A percentile compares a stretch with the other conserved stretches of the same genome.
Evolutionary conservation across 805 yeast species (phyloP).

Genomic region (Wickerhamiella brachini): DNA sequence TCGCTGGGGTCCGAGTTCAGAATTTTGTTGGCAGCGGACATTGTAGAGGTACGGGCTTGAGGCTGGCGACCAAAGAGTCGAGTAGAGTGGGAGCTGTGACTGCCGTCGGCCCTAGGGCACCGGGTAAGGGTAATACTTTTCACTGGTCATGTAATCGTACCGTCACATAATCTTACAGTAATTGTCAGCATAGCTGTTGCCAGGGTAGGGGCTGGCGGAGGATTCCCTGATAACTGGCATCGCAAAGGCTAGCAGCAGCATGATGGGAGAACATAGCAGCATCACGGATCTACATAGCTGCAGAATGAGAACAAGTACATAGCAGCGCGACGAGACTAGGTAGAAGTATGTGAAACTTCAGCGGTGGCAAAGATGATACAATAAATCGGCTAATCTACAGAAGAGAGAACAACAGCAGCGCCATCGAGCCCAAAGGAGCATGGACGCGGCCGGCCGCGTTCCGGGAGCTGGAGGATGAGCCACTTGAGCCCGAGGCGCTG

Average conservation of each 20-base stretch:
- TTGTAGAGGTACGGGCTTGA: slow-evolving; percentile 21
- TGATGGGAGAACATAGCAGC: too few relatives aligned
- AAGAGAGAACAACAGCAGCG: background rate
- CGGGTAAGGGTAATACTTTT: background rate
- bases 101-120: background rate
- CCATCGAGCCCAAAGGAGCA: background rate
- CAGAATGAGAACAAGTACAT: too few relatives aligned
- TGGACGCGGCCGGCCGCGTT: background rate
- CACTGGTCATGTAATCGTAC: too few relatives aligned
- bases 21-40: slow-evolving; percentile 97
- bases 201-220: too few relatives aligned
- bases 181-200: too few relatives aligned
- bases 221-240: too few relatives aligned
- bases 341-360: too few relatives aligned
- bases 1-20: slow-evolving; percentile 91
- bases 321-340: too few relatives aligned
- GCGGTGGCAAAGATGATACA: background rate
- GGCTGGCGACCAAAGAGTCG: slow-evolving; percentile 1
- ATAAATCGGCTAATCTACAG: background rate
- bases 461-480: slow-evolving; percentile 4
- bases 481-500: slow-evolving; percentile 7
- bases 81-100: slow-evolving; percentile 2
- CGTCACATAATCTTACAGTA: too few relatives aligned
- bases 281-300: too few relatives aligned
- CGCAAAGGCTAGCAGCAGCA: too few relatives aligned